Conservation (phyloP, 352 stramenopile genomes). For the Pythium plurisporium region DNA sequence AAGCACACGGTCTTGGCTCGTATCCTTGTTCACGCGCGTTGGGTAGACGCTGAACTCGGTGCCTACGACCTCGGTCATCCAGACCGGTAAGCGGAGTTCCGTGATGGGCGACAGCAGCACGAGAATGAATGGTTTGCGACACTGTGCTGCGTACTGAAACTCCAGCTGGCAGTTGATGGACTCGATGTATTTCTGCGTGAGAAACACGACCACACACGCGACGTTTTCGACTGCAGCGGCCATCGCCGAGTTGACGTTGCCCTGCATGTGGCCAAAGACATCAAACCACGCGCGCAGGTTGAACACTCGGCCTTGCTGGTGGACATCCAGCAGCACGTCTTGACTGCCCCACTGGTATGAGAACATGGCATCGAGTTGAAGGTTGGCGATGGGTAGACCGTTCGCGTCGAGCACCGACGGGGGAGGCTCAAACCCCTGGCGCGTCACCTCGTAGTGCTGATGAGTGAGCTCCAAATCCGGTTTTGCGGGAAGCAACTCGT, state of each 20-base stretch:
- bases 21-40: background rate
- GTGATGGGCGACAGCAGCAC: slow-evolving; percentile 36
- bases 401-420: slow-evolving; percentile 36
- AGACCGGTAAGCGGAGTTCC: slow-evolving; percentile 27
- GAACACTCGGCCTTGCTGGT: slow-evolving; percentile 37
- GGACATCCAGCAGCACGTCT: slow-evolving; percentile 31
- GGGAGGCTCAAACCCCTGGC: slow-evolving; percentile 21
- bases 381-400: slow-evolving; percentile 29
- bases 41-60: slow-evolving; percentile 37
- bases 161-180: slow-evolving; percentile 61
- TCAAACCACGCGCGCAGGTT: slow-evolving; percentile 48
- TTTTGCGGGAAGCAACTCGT: slow-evolving; percentile 21
- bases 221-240: slow-evolving; percentile 50
- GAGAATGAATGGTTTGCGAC: slow-evolving; percentile 43
- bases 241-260: slow-evolving; percentile 63
- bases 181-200: slow-evolving; percentile 39
- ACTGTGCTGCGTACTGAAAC: slow-evolving; percentile 40
- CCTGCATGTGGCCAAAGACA: slow-evolving; percentile 61
- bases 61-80: slow-evolving; percentile 34
- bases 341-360: slow-evolving; percentile 57
- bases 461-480: slow-evolving; percentile 21
- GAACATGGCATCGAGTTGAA: slow-evolving; percentile 52
- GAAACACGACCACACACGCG: slow-evolving; percentile 49
- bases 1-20: slow-evolving; percentile 19
- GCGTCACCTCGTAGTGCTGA: slow-evolving; percentile 39